Evolutionary conservation across 23 red algal genomes (phyloP).

Genomic region (Agarophyton chilense): DNA sequence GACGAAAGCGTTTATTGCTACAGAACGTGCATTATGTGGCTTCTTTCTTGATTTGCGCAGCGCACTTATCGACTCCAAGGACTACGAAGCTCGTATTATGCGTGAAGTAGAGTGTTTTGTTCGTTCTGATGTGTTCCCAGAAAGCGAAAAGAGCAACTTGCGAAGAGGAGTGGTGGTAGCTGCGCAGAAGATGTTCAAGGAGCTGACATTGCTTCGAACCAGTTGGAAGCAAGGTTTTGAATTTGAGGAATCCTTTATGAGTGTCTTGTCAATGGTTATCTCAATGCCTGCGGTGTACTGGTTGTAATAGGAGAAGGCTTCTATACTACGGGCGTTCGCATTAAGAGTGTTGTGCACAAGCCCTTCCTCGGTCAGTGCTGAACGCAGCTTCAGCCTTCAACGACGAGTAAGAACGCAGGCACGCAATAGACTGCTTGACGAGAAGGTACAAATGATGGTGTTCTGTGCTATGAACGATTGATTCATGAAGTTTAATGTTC

Average conservation of each 20-base stretch:
- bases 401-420: background rate
- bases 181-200: background rate
- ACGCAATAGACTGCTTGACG: background rate
- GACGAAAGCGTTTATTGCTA: background rate
- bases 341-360: background rate
- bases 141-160: background rate
- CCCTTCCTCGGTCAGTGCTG: background rate
- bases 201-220: background rate
- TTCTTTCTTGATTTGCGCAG: background rate
- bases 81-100: background rate
- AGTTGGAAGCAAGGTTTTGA: background rate
- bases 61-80: background rate
- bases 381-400: conserved; percentile 24
- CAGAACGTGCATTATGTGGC: background rate
- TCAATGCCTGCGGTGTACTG: background rate
- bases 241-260: background rate
- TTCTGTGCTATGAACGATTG: background rate
- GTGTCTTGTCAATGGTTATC: background rate
- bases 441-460: conserved; percentile 29
- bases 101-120: background rate
- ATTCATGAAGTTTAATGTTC: background rate
- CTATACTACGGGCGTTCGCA: background rate
- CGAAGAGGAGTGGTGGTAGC: background rate
- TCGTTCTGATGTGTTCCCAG: background rate
- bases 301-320: background rate